A percentile compares a stretch with the other conserved stretches of the same genome.
phyloP scores from a whole-genome alignment of 2,329 filamentous ascomycete genomes.

The Lecanicillium sp. region DNA sequence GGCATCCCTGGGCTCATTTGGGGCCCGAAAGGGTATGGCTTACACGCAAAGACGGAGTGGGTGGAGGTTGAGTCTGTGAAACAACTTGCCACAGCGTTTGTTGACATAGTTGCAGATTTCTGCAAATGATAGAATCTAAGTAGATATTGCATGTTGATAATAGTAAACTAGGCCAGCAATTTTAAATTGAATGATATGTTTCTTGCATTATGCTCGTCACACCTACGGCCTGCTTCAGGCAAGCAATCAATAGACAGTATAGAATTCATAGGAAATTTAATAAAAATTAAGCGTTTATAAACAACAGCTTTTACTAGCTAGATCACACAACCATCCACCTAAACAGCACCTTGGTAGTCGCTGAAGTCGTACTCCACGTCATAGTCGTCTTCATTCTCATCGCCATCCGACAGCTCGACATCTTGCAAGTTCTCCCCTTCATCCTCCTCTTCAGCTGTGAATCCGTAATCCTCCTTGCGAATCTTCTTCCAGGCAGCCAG shows the following conservation, averaged over 20 bases:
- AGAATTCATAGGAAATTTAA: no score
- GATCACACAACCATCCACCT: no score
- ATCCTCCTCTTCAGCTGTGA: slow-evolving; percentile 20
- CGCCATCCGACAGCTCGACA: slow-evolving; percentile 23
- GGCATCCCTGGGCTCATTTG: slow-evolving; percentile 31
- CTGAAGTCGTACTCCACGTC: slow-evolving; percentile 26
- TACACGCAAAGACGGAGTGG: slow-evolving; percentile 36
- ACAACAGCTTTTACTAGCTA: no score
- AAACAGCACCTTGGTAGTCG: slow-evolving; percentile 12
- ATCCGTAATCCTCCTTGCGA: slow-evolving; percentile 23
- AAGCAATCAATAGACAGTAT: no score
- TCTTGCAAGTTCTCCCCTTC: slow-evolving; percentile 24
- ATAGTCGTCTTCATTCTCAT: slow-evolving; percentile 19
- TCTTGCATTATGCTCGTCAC: no score
- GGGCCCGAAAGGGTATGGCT: slow-evolving; percentile 29
- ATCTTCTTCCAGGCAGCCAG: slow-evolving; percentile 25
- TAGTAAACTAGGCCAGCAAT: no score
- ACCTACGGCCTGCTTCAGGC: no score
- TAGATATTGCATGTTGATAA: no score
- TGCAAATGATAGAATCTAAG: not conserved
- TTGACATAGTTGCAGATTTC: slow-evolving; percentile 4
- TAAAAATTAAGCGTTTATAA: no score
- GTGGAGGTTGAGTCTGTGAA: slow-evolving; percentile 27
- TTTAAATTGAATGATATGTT: no score
- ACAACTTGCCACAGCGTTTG: slow-evolving; percentile 13